Conservation (phyloP, 345 rosid species). For the Passiflora organensis region DNA sequence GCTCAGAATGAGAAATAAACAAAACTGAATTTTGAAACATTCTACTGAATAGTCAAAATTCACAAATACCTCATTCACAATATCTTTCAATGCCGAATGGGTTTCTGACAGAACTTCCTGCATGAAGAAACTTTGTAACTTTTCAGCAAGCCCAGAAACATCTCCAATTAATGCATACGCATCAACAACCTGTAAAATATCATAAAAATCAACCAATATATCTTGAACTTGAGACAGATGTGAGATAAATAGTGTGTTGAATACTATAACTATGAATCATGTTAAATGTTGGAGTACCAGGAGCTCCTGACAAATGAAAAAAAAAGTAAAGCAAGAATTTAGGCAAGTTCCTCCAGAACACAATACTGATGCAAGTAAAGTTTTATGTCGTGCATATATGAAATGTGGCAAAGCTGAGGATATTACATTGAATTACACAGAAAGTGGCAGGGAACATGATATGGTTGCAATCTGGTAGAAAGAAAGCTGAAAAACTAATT, state of each 20-base stretch:
- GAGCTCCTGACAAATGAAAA: too few species aligned
- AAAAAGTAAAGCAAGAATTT: too few species aligned
- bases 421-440: too few species aligned
- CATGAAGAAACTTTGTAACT: conserved; percentile 96
- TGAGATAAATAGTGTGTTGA: background rate
- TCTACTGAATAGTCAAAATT: background rate
- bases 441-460: background rate
- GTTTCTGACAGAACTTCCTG: conserved; percentile 96
- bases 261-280: background rate
- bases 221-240: conserved; percentile 1
- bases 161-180: conserved; percentile 99
- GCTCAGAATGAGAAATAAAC: background rate
- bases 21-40: conserved; percentile 1
- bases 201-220: conserved; percentile 1
- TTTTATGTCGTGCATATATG: too few species aligned
- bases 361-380: too few species aligned
- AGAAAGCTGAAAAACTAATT: too few species aligned
- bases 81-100: conserved; percentile 64
- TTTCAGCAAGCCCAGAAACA: conserved; percentile 94
- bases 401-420: too few species aligned
- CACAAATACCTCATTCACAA: conserved; percentile 67
- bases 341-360: too few species aligned
- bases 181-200: conserved; percentile 71
- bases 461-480: too few species aligned
- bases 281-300: too few species aligned